Evolutionary conservation across 352 stramenopile genomes (phyloP), one percentile per base, ranked within the genome.

Genomic region (Plasmopara halstedii): DNA sequence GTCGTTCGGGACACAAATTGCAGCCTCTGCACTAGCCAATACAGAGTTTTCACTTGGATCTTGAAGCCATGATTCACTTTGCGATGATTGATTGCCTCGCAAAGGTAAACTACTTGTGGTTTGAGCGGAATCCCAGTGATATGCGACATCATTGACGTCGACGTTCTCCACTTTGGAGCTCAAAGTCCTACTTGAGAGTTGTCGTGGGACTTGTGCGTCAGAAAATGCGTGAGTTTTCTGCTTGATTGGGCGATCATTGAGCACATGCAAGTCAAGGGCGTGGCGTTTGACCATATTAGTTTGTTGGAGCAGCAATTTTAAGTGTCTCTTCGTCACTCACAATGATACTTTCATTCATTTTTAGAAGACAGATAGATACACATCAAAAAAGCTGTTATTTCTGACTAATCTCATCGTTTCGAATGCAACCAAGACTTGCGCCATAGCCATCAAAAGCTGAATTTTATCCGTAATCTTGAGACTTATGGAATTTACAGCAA

Each of bases 11-110:
- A 60, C 35, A 10, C 50, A 56, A 50, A 73, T 76, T 8, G 64
- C 71, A 15, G 69, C 62, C 25, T 71, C 74, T 41, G 74, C 71
- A 14, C 61, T 61, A 13, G 44, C 48, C 10, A 86, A 64, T 4
- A 54, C 64, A 10, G 57, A 44, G 8, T 59, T 68, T 10, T 65
- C 56, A 9, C 52, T 46, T 11, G 57, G 73, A 40, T 36, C 36
- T 9, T 57, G 58, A 46, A 84, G 64, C 74, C 74, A 86, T 4
- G 59, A 48, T 2, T 65, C 29, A 25, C 83, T 83, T 15, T 70
- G 55, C 0, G 20, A n/a, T 18, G 61, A 22, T 39, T 73, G 51
- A 3, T 48, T 22, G 6, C 25, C 47, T 9, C 15, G 19, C 10
- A 76, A 42, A 9, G 15, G 22, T 0, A 33, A 19, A 35, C 14